phyloP scores from a whole-genome alignment of 139 green algal species.

The Chlorella vulgaris region DNA sequence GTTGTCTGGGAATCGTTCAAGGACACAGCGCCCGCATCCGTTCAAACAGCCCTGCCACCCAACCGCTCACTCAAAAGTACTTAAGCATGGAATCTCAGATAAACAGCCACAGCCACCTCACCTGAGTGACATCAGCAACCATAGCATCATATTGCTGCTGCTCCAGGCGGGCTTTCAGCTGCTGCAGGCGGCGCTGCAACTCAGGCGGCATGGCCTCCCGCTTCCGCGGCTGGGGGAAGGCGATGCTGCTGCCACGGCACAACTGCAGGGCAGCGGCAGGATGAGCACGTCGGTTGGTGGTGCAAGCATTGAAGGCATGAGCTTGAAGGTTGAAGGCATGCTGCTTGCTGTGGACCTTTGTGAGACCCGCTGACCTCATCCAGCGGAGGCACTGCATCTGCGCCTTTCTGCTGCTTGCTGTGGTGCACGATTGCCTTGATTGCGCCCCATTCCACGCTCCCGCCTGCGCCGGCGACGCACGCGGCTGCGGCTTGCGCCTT shows the following conservation, averaged over 20 bases:
- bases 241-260: constrained; percentile 46
- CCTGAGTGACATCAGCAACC: constrained; percentile 47
- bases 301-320: too few species aligned
- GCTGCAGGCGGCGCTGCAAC: constrained; percentile 58
- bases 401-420: background rate
- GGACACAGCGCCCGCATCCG: too few species aligned
- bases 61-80: too few species aligned
- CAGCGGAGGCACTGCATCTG: constrained; percentile 2
- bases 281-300: too few species aligned
- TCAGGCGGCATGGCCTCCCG: constrained; percentile 45
- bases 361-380: background rate
- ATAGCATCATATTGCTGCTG: constrained; percentile 59
- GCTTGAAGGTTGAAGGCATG: too few species aligned
- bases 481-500: background rate
- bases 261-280: constrained; percentile 38
- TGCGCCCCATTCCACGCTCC: background rate
- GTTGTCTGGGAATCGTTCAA: too few species aligned
- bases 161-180: constrained; percentile 55
- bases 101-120: background rate
- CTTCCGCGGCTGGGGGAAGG: constrained; percentile 40
- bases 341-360: background rate
- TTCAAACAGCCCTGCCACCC: background rate
- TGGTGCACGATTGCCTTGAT: background rate
- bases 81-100: too few species aligned
- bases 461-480: background rate